Evolutionary conservation across 495 filamentous ascomycete genomes (phyloP), one percentile per base, ranked within the genome.

Genomic region (Bryoglossum gracile): DNA sequence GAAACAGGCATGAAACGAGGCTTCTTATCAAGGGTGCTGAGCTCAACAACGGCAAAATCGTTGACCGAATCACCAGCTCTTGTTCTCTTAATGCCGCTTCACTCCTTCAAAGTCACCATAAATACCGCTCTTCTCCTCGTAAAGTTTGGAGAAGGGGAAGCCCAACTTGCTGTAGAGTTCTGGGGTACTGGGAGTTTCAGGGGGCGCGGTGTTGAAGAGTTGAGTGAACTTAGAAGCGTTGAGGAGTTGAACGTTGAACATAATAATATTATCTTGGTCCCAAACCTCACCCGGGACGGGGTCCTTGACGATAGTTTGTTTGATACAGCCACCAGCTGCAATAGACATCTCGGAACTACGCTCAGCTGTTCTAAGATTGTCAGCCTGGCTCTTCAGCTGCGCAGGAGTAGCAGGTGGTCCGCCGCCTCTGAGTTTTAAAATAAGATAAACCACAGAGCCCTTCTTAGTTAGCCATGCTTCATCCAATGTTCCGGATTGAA

Each of bases 321-420:
- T 44, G 19, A 71, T 64, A n/a, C 38, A 48, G 0, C 69, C 62
- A 18, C 67, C 60, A 21, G 54, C 62, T 6, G 62, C 63, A 18
- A 66, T 39, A 32, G 53, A 53, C 60, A 67, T 66, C 11, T 28
- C 26, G 8, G 16, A 21, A 41, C 14, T 24, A n/a, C n/a, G n/a
- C n/a, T n/a, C n/a, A n/a, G n/a, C n/a, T n/a, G n/a, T n/a, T n/a
- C n/a, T n/a, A n/a, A n/a, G n/a, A n/a, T n/a, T n/a, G 24, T 3
- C 17, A 36, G 26, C 1, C 4, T 4, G 17, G 8, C 23, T 4
- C 18, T 21, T 1, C 17, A 24, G 9, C 19, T 46, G 14, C 21
- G 14, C 24, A 16, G 26, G 25, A 16, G 30, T 10, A 22, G 6
- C 6, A 6, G 26, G 26, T 13, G 13, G 5, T 30, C 26, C 26